Evolutionary conservation across 352 stramenopile genomes (phyloP).

Genomic region (Pythium aquatile): DNA sequence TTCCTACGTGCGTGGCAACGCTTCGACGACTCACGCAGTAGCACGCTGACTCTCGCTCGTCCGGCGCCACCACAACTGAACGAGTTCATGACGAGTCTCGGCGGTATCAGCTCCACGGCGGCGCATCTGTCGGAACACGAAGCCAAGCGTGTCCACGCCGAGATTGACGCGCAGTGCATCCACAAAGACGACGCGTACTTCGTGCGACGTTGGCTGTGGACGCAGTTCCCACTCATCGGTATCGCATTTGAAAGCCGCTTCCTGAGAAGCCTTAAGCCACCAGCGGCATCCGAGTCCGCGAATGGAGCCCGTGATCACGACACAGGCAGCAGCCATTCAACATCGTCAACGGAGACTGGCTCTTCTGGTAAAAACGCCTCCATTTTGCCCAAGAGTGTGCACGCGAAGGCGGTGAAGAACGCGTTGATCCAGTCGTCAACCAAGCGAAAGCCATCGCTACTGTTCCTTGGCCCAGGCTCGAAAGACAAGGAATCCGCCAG

Average conservation of each 20-base stretch:
- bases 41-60: slow-evolving; percentile 15
- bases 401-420: not conserved
- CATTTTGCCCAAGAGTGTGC: slow-evolving; percentile 1
- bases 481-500: not conserved
- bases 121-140: slow-evolving; percentile 51
- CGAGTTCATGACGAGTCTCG: slow-evolving; percentile 70
- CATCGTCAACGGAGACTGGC: not conserved
- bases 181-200: slow-evolving; percentile 74
- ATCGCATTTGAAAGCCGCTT: slow-evolving; percentile 74
- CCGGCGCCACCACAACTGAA: slow-evolving; percentile 49
- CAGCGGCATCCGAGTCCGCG: not conserved
- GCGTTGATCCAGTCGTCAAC: slow-evolving; percentile 8
- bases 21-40: slow-evolving; percentile 33
- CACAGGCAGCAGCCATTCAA: not conserved
- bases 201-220: slow-evolving; percentile 80
- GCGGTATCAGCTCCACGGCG: slow-evolving; percentile 43
- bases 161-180: slow-evolving; percentile 64
- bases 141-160: slow-evolving; percentile 47
- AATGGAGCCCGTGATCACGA: not conserved
- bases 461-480: not conserved
- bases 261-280: slow-evolving; percentile 21
- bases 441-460: slow-evolving; percentile 23
- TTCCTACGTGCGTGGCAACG: slow-evolving; percentile 75
- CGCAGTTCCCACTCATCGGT: slow-evolving; percentile 81
- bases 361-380: not conserved